phyloP scores from a whole-genome alignment of 192 early-diverging fungal species.

The Umbelopsis isabellina region DNA sequence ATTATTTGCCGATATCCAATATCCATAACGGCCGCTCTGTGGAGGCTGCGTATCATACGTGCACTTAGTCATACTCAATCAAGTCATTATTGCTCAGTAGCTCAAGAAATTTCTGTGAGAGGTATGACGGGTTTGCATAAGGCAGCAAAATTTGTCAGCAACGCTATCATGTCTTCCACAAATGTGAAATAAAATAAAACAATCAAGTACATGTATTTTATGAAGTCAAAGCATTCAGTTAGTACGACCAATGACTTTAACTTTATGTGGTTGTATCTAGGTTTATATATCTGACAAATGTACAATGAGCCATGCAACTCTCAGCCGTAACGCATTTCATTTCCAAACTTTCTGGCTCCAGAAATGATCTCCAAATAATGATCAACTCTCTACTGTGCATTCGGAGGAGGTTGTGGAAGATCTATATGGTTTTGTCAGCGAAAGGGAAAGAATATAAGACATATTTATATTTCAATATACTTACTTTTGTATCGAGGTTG shows the following conservation, averaged over 20 bases:
- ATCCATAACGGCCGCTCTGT: background rate
- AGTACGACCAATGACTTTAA: no score
- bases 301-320: background rate
- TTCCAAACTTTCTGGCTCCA: no score
- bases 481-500: constrained; percentile 23
- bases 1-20: background rate
- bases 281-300: constrained; percentile 11
- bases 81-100: background rate
- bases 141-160: background rate
- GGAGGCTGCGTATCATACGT: background rate
- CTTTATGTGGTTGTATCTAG: no score
- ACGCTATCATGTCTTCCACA: background rate
- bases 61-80: background rate
- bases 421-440: background rate
- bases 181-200: no score
- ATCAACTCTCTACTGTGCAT: background rate
- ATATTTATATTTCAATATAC: background rate
- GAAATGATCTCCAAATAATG: background rate
- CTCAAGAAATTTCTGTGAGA: background rate
- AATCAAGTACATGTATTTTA: no score
- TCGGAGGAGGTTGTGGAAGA: constrained; percentile 17
- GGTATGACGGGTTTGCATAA: background rate
- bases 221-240: no score
- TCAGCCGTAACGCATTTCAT: no score
- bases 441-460: background rate